Evolutionary conservation across 2,329 filamentous ascomycete genomes (phyloP), one percentile per base, ranked within the genome.

Genomic region (Fragosphaeria purpurea): DNA sequence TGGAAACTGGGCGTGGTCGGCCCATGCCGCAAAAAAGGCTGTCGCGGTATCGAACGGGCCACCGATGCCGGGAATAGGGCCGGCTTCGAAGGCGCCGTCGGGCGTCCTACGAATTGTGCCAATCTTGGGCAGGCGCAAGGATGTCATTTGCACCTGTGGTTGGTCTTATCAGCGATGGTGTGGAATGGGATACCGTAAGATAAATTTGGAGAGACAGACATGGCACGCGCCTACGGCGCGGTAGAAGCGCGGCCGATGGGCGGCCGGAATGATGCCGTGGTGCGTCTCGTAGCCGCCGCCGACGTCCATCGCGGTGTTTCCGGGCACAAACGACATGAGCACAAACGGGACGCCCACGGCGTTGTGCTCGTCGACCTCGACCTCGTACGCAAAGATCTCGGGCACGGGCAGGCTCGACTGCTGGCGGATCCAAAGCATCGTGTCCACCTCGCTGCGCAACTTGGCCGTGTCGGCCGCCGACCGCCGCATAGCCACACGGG

Each of bases 311-410:
- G 48, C 58, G 4, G 48, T 60, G 52, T 58, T 62, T 45, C 61
- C 64, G 47, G 55, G 62, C 46, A 61, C 48, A 50, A 54, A 64
- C 38, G 57, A 59, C 59, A 66, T 62, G 22, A 67, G 50, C 5
- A 63, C 60, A 48, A 61, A 65, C 4, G 62, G 58, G 6, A 57
- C 58, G 4, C 61, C 57, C 12, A 60, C 54, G 5, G 44, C 31
- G 46, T 64, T 63, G 6, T 53, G 9, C 44, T 49, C 32, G 38
- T 55, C 50, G 32, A 53, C 10, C 2, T 22, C 22, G 22, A 22
- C 22, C 46, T 61, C 56, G 47, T 54, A 61, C 6, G 55, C 58
- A 43, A 60, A 61, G n/a, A 65, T 50, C 30, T 54, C 34, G 7
- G 62, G 62, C 30, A 65, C 57, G 7, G 57, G 53, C 12, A 57